Percentiles rank a stretch among this genome's conserved stretches.
Evolutionary conservation across 345 rosid genomes (phyloP).

Genomic region (Gossypium longicalyx): DNA sequence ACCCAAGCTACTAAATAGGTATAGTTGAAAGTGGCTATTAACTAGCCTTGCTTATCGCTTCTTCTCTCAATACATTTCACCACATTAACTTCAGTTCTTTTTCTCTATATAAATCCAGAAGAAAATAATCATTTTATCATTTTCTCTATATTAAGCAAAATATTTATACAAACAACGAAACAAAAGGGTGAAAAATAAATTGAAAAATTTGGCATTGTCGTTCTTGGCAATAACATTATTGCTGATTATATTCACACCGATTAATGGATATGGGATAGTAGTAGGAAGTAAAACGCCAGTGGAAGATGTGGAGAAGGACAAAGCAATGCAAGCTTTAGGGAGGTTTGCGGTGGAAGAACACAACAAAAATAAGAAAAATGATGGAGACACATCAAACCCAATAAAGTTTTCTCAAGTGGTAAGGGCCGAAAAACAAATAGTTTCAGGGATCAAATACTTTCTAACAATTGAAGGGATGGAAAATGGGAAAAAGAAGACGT

Average conservation of each 20-base stretch:
- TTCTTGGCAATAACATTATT: background rate
- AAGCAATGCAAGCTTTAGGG: slow-evolving; percentile 66
- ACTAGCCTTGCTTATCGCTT: background rate
- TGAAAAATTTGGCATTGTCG: background rate
- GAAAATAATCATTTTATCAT: too few species aligned
- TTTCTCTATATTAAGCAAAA: too few species aligned
- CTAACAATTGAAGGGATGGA: slow-evolving; percentile 47
- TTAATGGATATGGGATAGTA: slow-evolving; percentile 12
- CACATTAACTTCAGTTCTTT: slow-evolving; percentile 16
- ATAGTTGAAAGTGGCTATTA: background rate
- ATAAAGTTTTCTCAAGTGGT: slow-evolving; percentile 38
- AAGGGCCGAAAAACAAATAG: slow-evolving; percentile 65
- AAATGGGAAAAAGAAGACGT: slow-evolving; percentile 24
- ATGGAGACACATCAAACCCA: slow-evolving; percentile 8
- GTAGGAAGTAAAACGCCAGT: slow-evolving; percentile 58
- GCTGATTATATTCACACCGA: background rate
- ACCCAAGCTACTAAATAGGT: background rate
- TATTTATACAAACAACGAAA: background rate
- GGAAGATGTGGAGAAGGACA: slow-evolving; percentile 38
- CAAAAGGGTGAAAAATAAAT: background rate
- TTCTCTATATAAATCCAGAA: background rate
- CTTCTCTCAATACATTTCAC: background rate
- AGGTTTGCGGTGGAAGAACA: slow-evolving; percentile 62
- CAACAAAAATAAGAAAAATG: slow-evolving; percentile 28
- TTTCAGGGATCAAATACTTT: slow-evolving; percentile 59